Base-by-base conservation (phyloP, 768 basidiomycete genomes). In the Boletus fagicola region DNA sequence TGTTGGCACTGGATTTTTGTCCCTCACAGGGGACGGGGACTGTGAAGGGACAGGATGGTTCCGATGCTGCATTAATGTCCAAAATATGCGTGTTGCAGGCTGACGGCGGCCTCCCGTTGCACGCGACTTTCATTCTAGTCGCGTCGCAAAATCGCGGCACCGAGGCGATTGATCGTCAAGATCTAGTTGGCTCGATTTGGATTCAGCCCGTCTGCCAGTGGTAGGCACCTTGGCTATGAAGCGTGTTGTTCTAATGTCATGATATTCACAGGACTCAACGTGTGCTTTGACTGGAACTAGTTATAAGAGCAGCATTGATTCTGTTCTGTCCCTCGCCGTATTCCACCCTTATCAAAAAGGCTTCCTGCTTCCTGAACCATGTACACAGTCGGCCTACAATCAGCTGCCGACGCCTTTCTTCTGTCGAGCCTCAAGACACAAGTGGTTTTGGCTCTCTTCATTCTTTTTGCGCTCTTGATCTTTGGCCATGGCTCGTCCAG, bases 311-410 rank as follows among this genome's bases (percentile, higher is more conserved):
- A 38, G 31, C 60, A 54, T 65, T 58, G 69, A 66, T 64, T 58
- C 63, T 28, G 9, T 49, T 49, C 57, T 57, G 51, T 59, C 61
- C 58, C 58, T 56, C 67, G 68, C 67, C 68, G 58, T 57, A 49
- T 35, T 57, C 60, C 54, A 46, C 53, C 49, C 53, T 68, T 65
- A 67, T 70, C 63, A 57, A 62, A 65, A 57, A 62, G 49, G 57
- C 64, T 62, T 63, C 65, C 60, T 55, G 33, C 57, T 66, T 66
- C 61, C 51, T 44, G 31, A 61, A 56, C 63, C 67, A 79, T 79
- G 78, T 75, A 75, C 48, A 72, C 77, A 36, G 72, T 78, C 64
- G 75, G 77, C 64, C 58, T 78, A 43, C 70, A 76, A 53, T 72
- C 72, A 58, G 68, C 76, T 59, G 67, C 75, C 59, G 67, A 71